phyloP scores from a whole-genome alignment of 345 rosid genomes.

The Bruguiera parviflora region DNA sequence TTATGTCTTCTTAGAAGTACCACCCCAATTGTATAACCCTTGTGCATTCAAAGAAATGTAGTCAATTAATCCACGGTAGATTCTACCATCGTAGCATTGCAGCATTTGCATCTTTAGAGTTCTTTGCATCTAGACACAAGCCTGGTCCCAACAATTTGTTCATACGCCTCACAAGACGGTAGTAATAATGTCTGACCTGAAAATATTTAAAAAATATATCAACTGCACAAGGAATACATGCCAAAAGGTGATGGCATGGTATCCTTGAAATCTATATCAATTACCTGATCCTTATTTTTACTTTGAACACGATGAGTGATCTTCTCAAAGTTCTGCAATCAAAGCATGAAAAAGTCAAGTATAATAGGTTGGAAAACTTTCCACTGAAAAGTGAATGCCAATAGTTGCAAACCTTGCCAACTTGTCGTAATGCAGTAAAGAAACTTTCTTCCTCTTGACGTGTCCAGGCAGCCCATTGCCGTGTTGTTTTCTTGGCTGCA shows the following conservation, averaged over 20 bases:
- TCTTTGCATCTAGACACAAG: conserved; percentile 89
- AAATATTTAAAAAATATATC: conserved; percentile 13
- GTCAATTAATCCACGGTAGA: conserved; percentile 1
- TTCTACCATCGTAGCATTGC: conserved; percentile 98
- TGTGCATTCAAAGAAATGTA: neutral
- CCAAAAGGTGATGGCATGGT: no score
- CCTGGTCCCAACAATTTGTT: conserved; percentile 93
- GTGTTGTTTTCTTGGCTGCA: conserved; percentile 76
- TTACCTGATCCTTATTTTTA: conserved; percentile 98
- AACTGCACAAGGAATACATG: no score
- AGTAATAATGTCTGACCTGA: conserved; percentile 97
- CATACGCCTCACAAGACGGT: conserved; percentile 96
- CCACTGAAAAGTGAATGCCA: conserved; percentile 8
- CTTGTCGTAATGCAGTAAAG: conserved; percentile 97
- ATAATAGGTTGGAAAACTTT: neutral
- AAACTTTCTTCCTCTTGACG: conserved; percentile 97
- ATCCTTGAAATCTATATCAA: conserved; percentile 12
- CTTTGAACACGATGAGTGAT: conserved; percentile 92
- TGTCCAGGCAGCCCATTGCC: conserved; percentile 99
- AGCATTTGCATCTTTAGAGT: conserved; percentile 95
- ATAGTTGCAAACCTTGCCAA: conserved; percentile 70
- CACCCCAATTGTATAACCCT: neutral
- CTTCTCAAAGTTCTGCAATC: conserved; percentile 88
- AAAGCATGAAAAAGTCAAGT: conserved; percentile 16
- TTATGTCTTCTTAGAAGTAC: no score